Conservation (phyloP, 164 flowering plant species). For the Vitis labrusca region DNA sequence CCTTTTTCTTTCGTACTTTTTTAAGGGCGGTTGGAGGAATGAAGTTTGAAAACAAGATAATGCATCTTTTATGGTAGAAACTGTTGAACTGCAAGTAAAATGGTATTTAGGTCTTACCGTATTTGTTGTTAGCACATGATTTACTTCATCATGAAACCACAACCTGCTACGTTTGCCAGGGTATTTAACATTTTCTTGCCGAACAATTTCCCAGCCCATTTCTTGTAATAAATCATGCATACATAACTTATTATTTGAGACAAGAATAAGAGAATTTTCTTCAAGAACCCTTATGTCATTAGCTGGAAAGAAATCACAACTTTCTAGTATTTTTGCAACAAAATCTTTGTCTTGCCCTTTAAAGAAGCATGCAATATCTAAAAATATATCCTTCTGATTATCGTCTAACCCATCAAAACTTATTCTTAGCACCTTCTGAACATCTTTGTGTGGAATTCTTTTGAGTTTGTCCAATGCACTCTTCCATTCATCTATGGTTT, state of each 20-base stretch:
- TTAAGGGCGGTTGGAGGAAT: no score
- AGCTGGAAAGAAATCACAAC: neutral
- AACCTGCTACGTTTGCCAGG: conserved; percentile 5
- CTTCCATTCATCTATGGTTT: neutral
- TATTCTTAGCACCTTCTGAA: neutral
- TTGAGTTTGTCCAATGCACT: neutral
- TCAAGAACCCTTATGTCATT: neutral
- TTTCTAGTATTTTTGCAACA: neutral
- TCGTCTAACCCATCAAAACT: conserved; percentile 1
- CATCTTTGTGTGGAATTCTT: neutral
- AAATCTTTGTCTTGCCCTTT: conserved; percentile 4
- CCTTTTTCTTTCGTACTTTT: no score
- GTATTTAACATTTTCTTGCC: neutral
- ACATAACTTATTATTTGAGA: neutral
- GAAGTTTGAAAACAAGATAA: neutral
- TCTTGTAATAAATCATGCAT: conserved; percentile 9
- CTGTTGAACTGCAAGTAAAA: neutral
- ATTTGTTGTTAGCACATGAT: conserved; percentile 5
- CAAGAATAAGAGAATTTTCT: neutral
- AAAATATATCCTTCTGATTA: neutral
- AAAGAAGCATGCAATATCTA: neutral
- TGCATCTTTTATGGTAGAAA: neutral
- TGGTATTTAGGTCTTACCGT: conserved; percentile 11
- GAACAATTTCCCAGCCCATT: conserved; percentile 4
- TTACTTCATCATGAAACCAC: conserved; percentile 2